These are phyloP conservation scores for Debaryomyces castellii DNA, from an alignment of 805 yeast genomes.

Conservation along the genomic window DNA sequence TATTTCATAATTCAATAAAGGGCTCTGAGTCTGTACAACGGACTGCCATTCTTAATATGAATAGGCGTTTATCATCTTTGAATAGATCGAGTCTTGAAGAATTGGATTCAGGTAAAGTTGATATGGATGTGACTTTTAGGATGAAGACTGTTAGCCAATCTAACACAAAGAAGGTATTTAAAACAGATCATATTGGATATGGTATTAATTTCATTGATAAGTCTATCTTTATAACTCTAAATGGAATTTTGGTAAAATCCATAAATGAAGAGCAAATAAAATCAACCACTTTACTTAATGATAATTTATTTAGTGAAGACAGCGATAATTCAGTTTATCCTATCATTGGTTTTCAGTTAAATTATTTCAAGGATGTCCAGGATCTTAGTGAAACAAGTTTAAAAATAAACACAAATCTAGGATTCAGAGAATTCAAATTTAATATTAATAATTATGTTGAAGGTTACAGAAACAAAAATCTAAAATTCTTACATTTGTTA, in stretches of 20 bases:
- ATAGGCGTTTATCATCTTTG: slow-evolving; percentile 33
- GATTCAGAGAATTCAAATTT: slow-evolving; percentile 54
- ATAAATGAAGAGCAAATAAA: slow-evolving; percentile 24
- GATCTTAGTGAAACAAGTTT: slow-evolving; percentile 15
- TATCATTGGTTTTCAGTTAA: slow-evolving; percentile 31
- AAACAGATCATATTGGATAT: slow-evolving; percentile 71
- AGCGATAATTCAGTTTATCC: slow-evolving; percentile 35
- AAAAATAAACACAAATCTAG: slow-evolving; percentile 54
- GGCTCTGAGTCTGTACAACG: slow-evolving; percentile 28
- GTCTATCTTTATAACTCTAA: slow-evolving; percentile 73
- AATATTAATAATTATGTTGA: slow-evolving; percentile 58
- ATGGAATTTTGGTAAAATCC: slow-evolving; percentile 54
- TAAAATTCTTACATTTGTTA: slow-evolving; percentile 19
- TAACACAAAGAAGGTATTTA: slow-evolving; percentile 10
- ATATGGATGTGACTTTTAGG: slow-evolving; percentile 35
- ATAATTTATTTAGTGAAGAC: slow-evolving; percentile 18
- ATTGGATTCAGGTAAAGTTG: slow-evolving; percentile 32
- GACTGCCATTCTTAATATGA: slow-evolving; percentile 32
- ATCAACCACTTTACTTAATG: slow-evolving; percentile 15
- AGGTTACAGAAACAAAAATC: slow-evolving; percentile 38
- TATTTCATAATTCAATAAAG: slow-evolving; percentile 38
- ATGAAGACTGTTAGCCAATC: slow-evolving; percentile 19
- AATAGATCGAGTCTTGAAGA: slow-evolving; percentile 25
- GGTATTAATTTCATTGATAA: slow-evolving; percentile 71
- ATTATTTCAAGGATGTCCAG: slow-evolving; percentile 32